Conservation (phyloP, 164 flowering plant species). For the Piper betle region DNA sequence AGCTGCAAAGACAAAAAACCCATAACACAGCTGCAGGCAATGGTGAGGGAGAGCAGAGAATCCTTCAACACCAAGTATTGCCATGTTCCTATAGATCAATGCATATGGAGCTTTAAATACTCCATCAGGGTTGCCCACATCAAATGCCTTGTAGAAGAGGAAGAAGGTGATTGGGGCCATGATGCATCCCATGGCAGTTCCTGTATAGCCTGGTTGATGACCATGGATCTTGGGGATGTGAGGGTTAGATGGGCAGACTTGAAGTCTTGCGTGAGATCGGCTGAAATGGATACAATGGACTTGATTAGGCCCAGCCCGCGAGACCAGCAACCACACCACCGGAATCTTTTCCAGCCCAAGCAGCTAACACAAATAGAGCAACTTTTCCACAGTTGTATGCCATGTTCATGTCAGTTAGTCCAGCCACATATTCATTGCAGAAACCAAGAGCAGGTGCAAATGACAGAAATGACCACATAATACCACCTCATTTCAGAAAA, state of each 20-base stretch:
- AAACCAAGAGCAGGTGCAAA: slow-evolving; percentile 75
- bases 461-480: slow-evolving; percentile 43
- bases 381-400: slow-evolving; percentile 92
- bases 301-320: slow-evolving; percentile 82
- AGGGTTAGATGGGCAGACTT: slow-evolving; percentile 80
- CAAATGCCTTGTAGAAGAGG: slow-evolving; percentile 88
- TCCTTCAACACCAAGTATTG: slow-evolving; percentile 77
- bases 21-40: slow-evolving; percentile 77
- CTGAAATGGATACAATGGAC: slow-evolving; percentile 60
- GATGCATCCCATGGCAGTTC: slow-evolving; percentile 82
- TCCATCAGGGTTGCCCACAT: slow-evolving; percentile 70
- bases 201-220: slow-evolving; percentile 69
- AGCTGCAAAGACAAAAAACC: slow-evolving; percentile 64
- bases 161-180: slow-evolving; percentile 75
- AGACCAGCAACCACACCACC: slow-evolving; percentile 94
- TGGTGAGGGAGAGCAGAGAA: slow-evolving; percentile 79
- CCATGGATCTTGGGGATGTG: slow-evolving; percentile 84
- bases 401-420: slow-evolving; percentile 88
- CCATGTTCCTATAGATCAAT: slow-evolving; percentile 83
- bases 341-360: slow-evolving; percentile 39
- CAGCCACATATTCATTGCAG: slow-evolving; percentile 94
- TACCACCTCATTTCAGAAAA: slow-evolving; percentile 84
- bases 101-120: slow-evolving; percentile 93
- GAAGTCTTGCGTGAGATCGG: slow-evolving; percentile 89
- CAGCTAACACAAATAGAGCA: slow-evolving; percentile 68